These are phyloP conservation scores for Kwoniella mangroviensis DNA, from an alignment of 768 basidiomycete genomes.

Conservation along the genomic window DNA sequence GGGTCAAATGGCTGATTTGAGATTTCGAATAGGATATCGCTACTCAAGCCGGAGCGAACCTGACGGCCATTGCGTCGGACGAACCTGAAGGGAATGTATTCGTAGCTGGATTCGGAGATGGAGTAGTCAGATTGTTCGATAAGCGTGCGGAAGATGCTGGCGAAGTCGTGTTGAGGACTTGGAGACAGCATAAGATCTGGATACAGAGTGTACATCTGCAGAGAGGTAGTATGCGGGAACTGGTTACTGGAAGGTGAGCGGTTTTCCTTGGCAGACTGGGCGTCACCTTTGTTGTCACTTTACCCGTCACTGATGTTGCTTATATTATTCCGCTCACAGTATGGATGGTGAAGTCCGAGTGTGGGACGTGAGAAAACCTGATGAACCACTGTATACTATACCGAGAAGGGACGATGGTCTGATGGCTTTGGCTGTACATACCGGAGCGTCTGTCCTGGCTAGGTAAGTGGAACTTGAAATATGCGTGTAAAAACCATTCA, in stretches of 20 bases:
- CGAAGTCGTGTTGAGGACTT: conserved; percentile 78
- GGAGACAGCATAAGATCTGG: conserved; percentile 80
- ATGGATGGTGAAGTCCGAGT: conserved; percentile 86
- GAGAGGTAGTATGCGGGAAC: conserved; percentile 68
- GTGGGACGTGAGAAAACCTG: conserved; percentile 80
- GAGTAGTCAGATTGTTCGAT: conserved; percentile 86
- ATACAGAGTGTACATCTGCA: conserved; percentile 89
- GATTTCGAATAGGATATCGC: conserved; percentile 70
- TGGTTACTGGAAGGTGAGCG: conserved; percentile 82
- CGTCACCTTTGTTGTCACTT: too few relatives aligned
- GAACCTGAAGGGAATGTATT: conserved; percentile 76
- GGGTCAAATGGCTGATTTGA: neutral
- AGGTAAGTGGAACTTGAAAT: conserved; percentile 63
- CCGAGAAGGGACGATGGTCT: conserved; percentile 73
- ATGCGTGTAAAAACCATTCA: neutral
- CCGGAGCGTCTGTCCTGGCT: conserved; percentile 79
- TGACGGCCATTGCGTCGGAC: conserved; percentile 83
- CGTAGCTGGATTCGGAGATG: conserved; percentile 90
- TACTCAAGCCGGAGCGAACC: conserved; percentile 86
- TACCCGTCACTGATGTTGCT: neutral
- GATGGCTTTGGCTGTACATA: conserved; percentile 84
- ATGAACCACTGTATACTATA: conserved; percentile 68
- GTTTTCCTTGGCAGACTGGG: neutral
- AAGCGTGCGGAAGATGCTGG: conserved; percentile 69
- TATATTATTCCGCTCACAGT: conserved; percentile 59